A percentile compares a stretch with the other conserved stretches of the same genome.
These are phyloP conservation scores for Melaleuca alternifolia DNA, from an alignment of 345 rosid species.

Conservation along the genomic window DNA sequence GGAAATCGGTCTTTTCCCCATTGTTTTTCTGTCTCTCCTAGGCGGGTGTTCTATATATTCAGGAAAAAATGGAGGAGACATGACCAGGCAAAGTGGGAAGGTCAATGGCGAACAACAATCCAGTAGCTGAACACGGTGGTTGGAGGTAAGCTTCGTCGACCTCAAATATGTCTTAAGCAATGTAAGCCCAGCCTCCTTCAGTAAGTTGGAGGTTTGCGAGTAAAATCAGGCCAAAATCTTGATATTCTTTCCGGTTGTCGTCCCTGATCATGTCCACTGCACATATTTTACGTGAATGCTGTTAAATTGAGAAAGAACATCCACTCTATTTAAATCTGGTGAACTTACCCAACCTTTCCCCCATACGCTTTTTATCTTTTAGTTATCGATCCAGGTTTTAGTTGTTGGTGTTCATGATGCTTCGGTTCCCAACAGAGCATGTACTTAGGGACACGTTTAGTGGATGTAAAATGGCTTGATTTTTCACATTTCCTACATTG, in stretches of 20 bases:
- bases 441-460: neutral
- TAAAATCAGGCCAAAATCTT: neutral
- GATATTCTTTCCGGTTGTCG: neutral
- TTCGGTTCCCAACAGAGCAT: neutral
- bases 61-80: no score
- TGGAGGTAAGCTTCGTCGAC: neutral
- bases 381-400: neutral
- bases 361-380: neutral
- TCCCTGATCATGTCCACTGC: neutral
- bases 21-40: neutral
- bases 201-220: neutral
- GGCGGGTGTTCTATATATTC: no score
- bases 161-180: neutral
- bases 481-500: neutral
- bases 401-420: neutral
- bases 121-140: no score
- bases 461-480: neutral
- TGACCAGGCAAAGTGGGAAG: no score
- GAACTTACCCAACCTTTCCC: neutral
- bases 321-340: neutral
- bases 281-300: neutral
- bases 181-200: neutral
- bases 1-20: neutral
- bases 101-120: no score
- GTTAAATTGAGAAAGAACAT: neutral